A percentile compares a stretch with the other conserved stretches of the same genome.
phyloP scores from a whole-genome alignment of 139 green algal genomes.

The Desmodesmus armatus region DNA sequence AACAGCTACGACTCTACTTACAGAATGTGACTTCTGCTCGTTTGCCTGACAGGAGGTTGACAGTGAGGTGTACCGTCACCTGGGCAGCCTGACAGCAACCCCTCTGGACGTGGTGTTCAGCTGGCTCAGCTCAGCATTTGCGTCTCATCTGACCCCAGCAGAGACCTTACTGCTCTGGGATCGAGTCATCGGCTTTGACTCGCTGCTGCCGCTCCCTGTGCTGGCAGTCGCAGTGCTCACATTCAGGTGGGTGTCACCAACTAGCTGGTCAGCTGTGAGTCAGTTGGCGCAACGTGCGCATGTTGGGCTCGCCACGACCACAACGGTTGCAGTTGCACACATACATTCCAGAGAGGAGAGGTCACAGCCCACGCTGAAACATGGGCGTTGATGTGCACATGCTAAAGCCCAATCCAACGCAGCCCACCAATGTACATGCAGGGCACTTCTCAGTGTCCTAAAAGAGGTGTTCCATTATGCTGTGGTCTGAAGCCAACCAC shows the following conservation, averaged over 20 bases:
- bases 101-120: conserved; percentile 59
- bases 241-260: conserved; percentile 65
- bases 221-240: conserved; percentile 68
- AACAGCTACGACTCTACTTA: background rate
- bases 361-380: too few species aligned
- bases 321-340: too few species aligned
- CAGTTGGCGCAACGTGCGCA: too few species aligned
- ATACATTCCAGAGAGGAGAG: too few species aligned
- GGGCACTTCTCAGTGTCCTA: too few species aligned
- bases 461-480: too few species aligned
- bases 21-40: background rate
- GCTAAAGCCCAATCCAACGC: too few species aligned
- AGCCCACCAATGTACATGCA: too few species aligned
- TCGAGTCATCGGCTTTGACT: conserved; percentile 77
- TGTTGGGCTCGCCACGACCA: too few species aligned
- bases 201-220: conserved; percentile 70
- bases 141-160: conserved; percentile 49
- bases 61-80: conserved; percentile 55
- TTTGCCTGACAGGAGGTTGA: conserved; percentile 63
- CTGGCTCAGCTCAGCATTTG: conserved; percentile 66
- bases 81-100: conserved; percentile 50
- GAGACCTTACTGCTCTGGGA: conserved; percentile 80
- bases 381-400: too few species aligned
- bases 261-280: too few species aligned
- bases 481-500: too few species aligned